phyloP scores from a whole-genome alignment of 441 rosid genomes.

The Corymbia citriodora region DNA sequence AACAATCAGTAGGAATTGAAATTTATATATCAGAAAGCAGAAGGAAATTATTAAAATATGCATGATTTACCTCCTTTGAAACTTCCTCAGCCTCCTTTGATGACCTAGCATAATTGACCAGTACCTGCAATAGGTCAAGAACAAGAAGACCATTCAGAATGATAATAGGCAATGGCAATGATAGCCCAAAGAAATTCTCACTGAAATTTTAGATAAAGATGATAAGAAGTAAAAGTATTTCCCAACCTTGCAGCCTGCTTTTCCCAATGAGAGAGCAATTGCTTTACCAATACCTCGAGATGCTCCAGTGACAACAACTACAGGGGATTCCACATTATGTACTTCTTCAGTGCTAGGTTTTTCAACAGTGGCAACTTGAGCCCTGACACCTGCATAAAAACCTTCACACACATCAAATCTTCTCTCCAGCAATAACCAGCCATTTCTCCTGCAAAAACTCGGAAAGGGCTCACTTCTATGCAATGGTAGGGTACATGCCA shows the following conservation, averaged over 20 bases:
- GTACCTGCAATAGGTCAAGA: slow-evolving; percentile 46
- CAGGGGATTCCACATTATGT: slow-evolving; percentile 65
- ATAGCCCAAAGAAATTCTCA: background rate
- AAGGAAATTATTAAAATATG: background rate
- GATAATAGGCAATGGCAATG: background rate
- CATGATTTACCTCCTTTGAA: slow-evolving; percentile 52
- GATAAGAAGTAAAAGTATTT: background rate
- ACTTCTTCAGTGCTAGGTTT: slow-evolving; percentile 31
- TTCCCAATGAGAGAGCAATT: slow-evolving; percentile 78
- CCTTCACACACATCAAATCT: background rate
- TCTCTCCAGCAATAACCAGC: background rate
- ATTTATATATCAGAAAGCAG: background rate
- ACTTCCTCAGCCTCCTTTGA: slow-evolving; percentile 94
- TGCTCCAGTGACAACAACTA: slow-evolving; percentile 86
- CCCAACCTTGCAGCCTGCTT: slow-evolving; percentile 87
- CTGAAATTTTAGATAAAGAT: background rate
- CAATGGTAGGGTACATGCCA: background rate
- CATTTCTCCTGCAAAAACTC: background rate
- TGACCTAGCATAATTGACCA: slow-evolving; percentile 94
- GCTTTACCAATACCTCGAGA: slow-evolving; percentile 97
- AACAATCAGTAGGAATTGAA: background rate
- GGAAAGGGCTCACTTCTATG: background rate
- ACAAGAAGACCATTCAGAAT: background rate
- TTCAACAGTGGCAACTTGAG: slow-evolving; percentile 56
- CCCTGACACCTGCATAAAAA: slow-evolving; percentile 37